Base-by-base conservation (phyloP, 2,329 filamentous ascomycete species). In the Ophiostoma sp. region DNA sequence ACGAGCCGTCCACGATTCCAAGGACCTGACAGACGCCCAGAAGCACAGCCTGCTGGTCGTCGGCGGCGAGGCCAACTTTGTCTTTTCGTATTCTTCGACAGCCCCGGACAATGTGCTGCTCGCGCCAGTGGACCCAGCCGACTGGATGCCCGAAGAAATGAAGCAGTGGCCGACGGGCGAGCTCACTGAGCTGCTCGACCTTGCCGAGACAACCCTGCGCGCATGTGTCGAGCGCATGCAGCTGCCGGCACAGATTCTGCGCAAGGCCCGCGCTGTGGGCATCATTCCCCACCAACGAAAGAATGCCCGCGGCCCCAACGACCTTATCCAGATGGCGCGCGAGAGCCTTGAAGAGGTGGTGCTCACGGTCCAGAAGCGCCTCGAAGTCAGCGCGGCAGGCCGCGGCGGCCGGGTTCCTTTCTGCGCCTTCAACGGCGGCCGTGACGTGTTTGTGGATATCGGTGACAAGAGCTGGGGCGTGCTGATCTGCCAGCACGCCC, bases 401-500 rank as follows among this genome's bases (percentile, higher is more conserved):
- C 84, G 74, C 70, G 67, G 74, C 40, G 74, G 75, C 6, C 73
- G 76, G 38, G 81, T 99, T 44, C 95, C 95, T 0, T 99, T 98
- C 76, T 99, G 95, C 76, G 95, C 95, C 36, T 99, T 99, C 82
- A 99, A 99, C 77, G 95, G 94, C 67, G 95, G 95, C 11, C 94
- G 95, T 71, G 95, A 99, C 77, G 93, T 98, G 58, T 99, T 99
- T 78, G 93, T 99, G 67, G 95, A 99, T 77, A 97, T 99, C 75
- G 95, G 95, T 68, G 95, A 99, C 80, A 99, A 99, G 80, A 93
- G 89, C 67, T 96, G 93, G 90, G 95, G 95, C 72, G 95, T 99
- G 2, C 84, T 91, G 45, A 92, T 93, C 4, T 97, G 93, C 76
- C 95, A 99, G 80, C 70, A 73, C 65, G 71, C 69, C 0, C 65